These are phyloP conservation scores for thale cress (Arabidopsis thaliana) DNA, from an alignment of 345 rosid species.

Conservation along the genomic window DNA sequence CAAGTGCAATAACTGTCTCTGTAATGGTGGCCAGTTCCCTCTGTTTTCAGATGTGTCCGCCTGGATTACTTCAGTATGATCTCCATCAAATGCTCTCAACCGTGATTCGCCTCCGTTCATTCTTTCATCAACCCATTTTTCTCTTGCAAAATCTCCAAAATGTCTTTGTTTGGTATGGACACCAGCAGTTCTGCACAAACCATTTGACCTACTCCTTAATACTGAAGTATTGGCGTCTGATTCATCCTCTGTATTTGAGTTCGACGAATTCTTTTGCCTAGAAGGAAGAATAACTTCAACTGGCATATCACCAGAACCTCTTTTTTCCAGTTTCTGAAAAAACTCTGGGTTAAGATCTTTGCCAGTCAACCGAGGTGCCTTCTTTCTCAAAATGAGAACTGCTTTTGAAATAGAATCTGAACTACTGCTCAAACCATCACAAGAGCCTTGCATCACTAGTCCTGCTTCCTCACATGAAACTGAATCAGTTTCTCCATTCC, in stretches of 20 bases:
- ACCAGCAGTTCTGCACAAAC: slow-evolving; percentile 52
- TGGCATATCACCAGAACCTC: slow-evolving; percentile 74
- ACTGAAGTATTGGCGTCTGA: slow-evolving; percentile 54
- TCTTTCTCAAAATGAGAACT: slow-evolving; percentile 81
- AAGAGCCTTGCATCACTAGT: slow-evolving; percentile 53
- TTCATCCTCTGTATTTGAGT: slow-evolving; percentile 66
- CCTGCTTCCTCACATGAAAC: slow-evolving; percentile 49
- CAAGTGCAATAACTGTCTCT: slow-evolving; percentile 82
- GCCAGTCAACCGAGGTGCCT: slow-evolving; percentile 73
- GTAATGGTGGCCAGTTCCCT: slow-evolving; percentile 89
- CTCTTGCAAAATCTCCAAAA: slow-evolving; percentile 47
- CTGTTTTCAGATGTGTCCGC: slow-evolving; percentile 59
- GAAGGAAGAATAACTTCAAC: slow-evolving; percentile 89
- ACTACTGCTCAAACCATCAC: slow-evolving; percentile 54
- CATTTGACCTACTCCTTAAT: slow-evolving; percentile 56
- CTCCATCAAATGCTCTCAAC: slow-evolving; percentile 62
- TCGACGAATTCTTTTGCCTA: slow-evolving; percentile 60
- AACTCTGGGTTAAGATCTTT: slow-evolving; percentile 90
- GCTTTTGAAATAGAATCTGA: slow-evolving; percentile 67
- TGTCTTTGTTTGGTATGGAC: slow-evolving; percentile 45
- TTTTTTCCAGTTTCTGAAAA: slow-evolving; percentile 79
- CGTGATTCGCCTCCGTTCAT: slow-evolving; percentile 57
- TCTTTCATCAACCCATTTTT: slow-evolving; percentile 51
- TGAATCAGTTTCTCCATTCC: slow-evolving; percentile 47
- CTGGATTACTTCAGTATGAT: slow-evolving; percentile 51